phyloP scores from a whole-genome alignment of 1,139 yeast genomes.

The Kodamaea anthophila region DNA sequence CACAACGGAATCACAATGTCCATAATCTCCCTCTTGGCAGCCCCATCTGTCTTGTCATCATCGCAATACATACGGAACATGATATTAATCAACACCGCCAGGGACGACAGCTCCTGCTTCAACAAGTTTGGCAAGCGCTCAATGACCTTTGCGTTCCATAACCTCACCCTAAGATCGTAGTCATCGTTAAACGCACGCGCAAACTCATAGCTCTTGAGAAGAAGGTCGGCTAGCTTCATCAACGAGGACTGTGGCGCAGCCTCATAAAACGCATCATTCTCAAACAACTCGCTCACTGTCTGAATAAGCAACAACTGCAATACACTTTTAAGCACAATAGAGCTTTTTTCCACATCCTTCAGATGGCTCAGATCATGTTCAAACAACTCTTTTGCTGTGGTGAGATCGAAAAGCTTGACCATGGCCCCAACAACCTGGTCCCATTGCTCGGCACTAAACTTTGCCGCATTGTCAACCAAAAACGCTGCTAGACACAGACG shows the following conservation, averaged over 20 bases:
- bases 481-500: conserved; percentile 80
- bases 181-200: conserved; percentile 86
- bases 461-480: conserved; percentile 65
- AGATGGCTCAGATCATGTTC: conserved; percentile 40
- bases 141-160: conserved; percentile 90
- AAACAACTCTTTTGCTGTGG: conserved; percentile 83
- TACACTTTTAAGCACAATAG: conserved; percentile 88
- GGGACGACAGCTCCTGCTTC: conserved; percentile 86
- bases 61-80: conserved; percentile 79
- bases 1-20: conserved; percentile 64
- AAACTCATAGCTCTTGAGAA: conserved; percentile 70
- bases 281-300: conserved; percentile 72
- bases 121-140: conserved; percentile 87
- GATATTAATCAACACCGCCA: conserved; percentile 79
- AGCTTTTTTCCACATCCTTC: conserved; percentile 49
- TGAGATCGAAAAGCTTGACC: conserved; percentile 62
- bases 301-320: conserved; percentile 86
- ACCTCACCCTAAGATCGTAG: conserved; percentile 73
- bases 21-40: conserved; percentile 39
- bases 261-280: conserved; percentile 62
- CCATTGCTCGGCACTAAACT: conserved; percentile 71
- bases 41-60: conserved; percentile 39
- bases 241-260: conserved; percentile 62
- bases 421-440: conserved; percentile 57
- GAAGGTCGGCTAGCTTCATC: conserved; percentile 50